A percentile compares a stretch with the other conserved stretches of the same genome.
These are phyloP conservation scores for Penicillium sp. DNA, from an alignment of 2,329 filamentous ascomycete genomes.

Conservation along the genomic window DNA sequence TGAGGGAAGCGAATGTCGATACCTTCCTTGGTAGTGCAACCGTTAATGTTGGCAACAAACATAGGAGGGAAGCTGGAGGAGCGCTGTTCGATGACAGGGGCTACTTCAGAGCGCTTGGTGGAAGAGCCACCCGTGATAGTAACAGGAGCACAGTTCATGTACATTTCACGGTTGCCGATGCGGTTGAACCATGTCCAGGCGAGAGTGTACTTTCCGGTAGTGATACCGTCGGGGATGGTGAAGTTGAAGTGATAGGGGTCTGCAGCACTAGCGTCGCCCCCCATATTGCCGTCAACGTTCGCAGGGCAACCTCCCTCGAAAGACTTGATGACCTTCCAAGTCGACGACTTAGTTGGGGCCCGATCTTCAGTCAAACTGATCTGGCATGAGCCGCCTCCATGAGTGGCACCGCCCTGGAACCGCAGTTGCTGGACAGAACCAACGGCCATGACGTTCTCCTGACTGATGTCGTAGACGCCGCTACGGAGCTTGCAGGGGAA, in stretches of 20 bases:
- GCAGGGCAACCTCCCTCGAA: conserved; percentile 84
- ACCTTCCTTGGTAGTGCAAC: conserved; percentile 57
- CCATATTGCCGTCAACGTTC: conserved; percentile 60
- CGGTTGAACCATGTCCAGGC: conserved; percentile 97
- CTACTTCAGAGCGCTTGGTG: too few relatives aligned
- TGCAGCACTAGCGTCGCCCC: conserved; percentile 44
- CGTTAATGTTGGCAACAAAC: conserved; percentile 71
- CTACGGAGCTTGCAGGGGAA: conserved; percentile 80
- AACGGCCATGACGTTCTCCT: too few relatives aligned
- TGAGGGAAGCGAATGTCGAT: conserved; percentile 68
- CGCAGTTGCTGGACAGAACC: too few relatives aligned
- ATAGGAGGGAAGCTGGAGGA: conserved; percentile 68
- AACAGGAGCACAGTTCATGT: conserved; percentile 92
- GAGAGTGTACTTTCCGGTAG: conserved; percentile 74
- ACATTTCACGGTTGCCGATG: conserved; percentile 90
- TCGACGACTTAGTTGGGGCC: conserved; percentile 63
- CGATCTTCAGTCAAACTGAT: conserved; percentile 80
- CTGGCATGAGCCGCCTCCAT: conserved; percentile 93
- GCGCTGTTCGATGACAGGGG: too few relatives aligned
- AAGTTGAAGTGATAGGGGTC: conserved; percentile 66
- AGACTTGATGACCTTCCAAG: conserved; percentile 88
- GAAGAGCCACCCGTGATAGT: too few relatives aligned
- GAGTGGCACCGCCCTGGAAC: conserved; percentile 76
- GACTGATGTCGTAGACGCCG: too few relatives aligned
- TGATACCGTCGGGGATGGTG: conserved; percentile 69